These are phyloP conservation scores for Teratosphaeria gauchensis DNA, from an alignment of 2,329 filamentous ascomycete genomes.

Conservation along the genomic window DNA sequence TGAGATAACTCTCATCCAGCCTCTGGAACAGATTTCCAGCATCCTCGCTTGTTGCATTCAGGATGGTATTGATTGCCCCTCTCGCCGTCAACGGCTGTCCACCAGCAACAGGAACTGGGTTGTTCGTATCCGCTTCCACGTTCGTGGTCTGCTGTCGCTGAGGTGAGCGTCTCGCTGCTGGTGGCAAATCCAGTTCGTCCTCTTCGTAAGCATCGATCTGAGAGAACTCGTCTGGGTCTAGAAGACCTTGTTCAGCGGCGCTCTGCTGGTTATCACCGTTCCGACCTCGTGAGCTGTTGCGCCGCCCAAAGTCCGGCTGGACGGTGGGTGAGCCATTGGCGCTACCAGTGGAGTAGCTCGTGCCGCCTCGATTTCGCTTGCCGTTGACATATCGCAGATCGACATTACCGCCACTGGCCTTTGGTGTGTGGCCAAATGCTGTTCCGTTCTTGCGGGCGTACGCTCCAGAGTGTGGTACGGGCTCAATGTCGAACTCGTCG, in stretches of 20 bases:
- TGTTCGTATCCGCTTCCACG: conserved; percentile 9
- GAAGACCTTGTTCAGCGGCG: conserved; percentile 44
- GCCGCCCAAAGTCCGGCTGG: conserved; percentile 36
- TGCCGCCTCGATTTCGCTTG: conserved; percentile 31
- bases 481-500: conserved; percentile 95
- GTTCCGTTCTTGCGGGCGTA: conserved; percentile 73
- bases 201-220: conserved; percentile 42
- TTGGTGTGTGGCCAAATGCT: conserved; percentile 68
- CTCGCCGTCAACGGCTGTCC: conserved; percentile 51
- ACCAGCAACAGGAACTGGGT: conserved; percentile 33
- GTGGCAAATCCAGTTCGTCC: conserved; percentile 51
- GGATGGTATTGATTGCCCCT: conserved; percentile 68
- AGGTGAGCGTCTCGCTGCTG: conserved; percentile 43
- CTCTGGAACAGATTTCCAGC: conserved; percentile 84
- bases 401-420: conserved; percentile 29
- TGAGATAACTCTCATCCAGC: conserved; percentile 92
- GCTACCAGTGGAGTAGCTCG: conserved; percentile 51
- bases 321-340: conserved; percentile 40
- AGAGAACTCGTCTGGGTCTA: conserved; percentile 35
- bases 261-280: conserved; percentile 31
- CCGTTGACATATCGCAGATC: conserved; percentile 21
- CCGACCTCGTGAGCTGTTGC: conserved; percentile 39
- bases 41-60: conserved; percentile 70
- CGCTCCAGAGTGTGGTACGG: conserved; percentile 54
- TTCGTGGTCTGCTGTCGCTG: conserved; percentile 19